Evolutionary conservation across 2,329 filamentous ascomycete genomes (phyloP).

Genomic region (Verticillium albo-atrum): DNA sequence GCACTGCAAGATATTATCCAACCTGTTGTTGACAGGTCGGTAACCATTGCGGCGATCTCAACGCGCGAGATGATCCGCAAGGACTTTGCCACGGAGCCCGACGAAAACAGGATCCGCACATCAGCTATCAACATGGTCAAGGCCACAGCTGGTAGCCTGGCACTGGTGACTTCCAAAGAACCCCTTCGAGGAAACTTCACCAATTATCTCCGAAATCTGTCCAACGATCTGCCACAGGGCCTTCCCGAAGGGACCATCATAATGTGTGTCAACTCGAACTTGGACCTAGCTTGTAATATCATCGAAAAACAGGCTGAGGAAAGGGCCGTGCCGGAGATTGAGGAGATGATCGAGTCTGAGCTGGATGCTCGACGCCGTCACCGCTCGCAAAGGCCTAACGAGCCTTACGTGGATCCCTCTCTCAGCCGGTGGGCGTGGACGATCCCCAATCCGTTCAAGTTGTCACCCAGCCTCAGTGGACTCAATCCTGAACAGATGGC

Average conservation of each 20-base stretch:
- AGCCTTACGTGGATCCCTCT: conserved; percentile 76
- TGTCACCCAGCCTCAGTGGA: conserved; percentile 64
- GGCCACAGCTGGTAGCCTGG: conserved; percentile 86
- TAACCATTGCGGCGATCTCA: conserved; percentile 96
- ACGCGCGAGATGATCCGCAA: conserved; percentile 94
- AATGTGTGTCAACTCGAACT: conserved; percentile 98
- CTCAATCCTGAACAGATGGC: conserved; percentile 89
- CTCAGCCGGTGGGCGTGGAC: conserved; percentile 90
- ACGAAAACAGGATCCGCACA: conserved; percentile 79
- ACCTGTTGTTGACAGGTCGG: conserved; percentile 93
- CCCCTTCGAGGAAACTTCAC: conserved; percentile 94
- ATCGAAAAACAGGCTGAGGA: conserved; percentile 96
- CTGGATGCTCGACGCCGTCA: conserved; percentile 75
- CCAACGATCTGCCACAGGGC: conserved; percentile 67
- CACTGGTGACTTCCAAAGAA: conserved; percentile 97
- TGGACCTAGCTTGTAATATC: conserved; percentile 87
- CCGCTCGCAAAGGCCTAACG: conserved; percentile 68
- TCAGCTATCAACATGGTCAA: conserved; percentile 94
- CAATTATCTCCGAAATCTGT: conserved; percentile 82
- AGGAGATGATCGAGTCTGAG: conserved; percentile 83
- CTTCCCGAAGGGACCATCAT: conserved; percentile 92
- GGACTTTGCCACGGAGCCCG: conserved; percentile 89
- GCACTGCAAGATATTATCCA: conserved; percentile 96
- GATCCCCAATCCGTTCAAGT: conserved; percentile 89
- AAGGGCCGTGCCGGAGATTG: conserved; percentile 88